Conservation (phyloP, 345 rosid genomes). For the Mangifera indica region DNA sequence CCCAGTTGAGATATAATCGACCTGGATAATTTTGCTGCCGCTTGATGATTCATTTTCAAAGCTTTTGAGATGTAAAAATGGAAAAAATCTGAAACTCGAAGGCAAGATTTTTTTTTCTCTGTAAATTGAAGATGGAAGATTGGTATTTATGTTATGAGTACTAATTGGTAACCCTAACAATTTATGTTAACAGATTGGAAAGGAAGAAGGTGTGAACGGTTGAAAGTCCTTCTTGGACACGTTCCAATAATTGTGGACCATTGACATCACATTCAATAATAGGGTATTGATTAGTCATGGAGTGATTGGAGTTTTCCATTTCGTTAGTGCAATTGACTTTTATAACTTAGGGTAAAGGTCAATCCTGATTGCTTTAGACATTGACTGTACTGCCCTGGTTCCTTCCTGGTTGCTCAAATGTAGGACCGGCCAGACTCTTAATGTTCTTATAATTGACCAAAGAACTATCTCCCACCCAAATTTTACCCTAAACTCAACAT, state of each 20-base stretch:
- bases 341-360: no score
- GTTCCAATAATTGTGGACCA: not conserved
- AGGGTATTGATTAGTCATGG: no score
- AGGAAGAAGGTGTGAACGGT: not conserved
- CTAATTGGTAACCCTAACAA: not conserved
- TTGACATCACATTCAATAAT: no score
- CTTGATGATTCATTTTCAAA: not conserved
- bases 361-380: no score
- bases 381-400: no score
- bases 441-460: no score
- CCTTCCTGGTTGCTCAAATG: no score
- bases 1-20: not conserved
- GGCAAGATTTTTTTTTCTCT: not conserved
- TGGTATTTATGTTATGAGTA: not conserved
- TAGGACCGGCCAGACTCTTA: no score
- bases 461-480: no score
- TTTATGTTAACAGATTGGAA: not conserved
- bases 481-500: no score
- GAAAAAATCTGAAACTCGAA: not conserved
- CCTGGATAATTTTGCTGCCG: conserved; percentile 12
- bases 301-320: no score
- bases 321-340: no score
- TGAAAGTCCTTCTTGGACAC: not conserved
- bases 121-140: not conserved
- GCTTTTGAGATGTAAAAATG: not conserved